Percentiles rank a stretch among this genome's conserved stretches.
Conservation (phyloP, 2,329 filamentous ascomycete genomes). For the Cytospora piceae region DNA sequence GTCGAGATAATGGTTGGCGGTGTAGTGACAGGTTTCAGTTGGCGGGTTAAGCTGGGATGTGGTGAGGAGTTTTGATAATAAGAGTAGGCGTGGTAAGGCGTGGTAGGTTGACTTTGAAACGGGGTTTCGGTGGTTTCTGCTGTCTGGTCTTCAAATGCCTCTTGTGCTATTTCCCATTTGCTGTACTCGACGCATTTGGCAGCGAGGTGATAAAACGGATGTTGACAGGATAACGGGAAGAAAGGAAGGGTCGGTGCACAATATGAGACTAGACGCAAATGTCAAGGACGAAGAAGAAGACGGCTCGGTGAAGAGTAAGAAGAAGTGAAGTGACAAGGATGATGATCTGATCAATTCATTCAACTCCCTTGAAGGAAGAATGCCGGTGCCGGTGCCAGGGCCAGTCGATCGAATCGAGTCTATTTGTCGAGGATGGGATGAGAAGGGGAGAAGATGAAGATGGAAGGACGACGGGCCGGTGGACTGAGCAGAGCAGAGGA, state of each 20-base stretch:
- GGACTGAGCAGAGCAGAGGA: background rate
- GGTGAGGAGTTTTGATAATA: constrained; percentile 25
- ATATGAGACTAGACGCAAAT: background rate
- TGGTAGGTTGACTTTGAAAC: background rate
- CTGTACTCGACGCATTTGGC: constrained; percentile 23
- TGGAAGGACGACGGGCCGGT: constrained; percentile 1
- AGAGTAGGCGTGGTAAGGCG: background rate
- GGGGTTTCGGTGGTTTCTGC: constrained; percentile 13
- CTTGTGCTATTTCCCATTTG: constrained; percentile 11
- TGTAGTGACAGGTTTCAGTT: constrained; percentile 30
- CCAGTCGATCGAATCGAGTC: constrained; percentile 1
- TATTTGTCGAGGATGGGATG: background rate
- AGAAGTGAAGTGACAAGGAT: background rate
- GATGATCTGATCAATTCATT: constrained; percentile 4
- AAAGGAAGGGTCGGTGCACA: constrained; percentile 3
- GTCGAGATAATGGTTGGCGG: constrained; percentile 24
- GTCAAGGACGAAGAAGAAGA: background rate
- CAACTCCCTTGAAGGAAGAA: constrained; percentile 11
- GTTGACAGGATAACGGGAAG: constrained; percentile 9
- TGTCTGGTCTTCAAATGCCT: constrained; percentile 7
- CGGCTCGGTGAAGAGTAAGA: background rate
- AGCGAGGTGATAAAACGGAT: constrained; percentile 6
- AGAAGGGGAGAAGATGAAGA: constrained; percentile 1
- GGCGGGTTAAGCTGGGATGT: constrained; percentile 27
- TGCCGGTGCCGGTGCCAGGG: background rate